Percentiles rank a stretch among this genome's conserved stretches.
phyloP scores from a whole-genome alignment of 345 rosid species.

The Camelina hispida region DNA sequence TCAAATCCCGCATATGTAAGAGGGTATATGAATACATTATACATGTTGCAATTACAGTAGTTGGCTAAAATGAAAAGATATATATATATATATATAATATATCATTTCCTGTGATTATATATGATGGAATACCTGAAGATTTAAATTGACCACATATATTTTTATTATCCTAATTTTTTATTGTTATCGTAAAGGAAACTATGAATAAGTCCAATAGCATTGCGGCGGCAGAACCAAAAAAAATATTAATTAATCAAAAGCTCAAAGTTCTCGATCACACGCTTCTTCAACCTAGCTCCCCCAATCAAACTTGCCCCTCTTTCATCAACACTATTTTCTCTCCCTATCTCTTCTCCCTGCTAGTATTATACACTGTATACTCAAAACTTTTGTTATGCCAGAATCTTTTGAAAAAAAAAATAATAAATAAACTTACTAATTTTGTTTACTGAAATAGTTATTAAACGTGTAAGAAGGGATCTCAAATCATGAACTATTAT shows the following conservation, averaged over 20 bases:
- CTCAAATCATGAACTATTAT: not conserved
- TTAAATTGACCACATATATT: conserved; percentile 15
- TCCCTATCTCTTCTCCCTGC: not conserved
- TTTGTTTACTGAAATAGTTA: not conserved
- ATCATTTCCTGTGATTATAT: conserved; percentile 1
- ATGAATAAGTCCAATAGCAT: conserved; percentile 29
- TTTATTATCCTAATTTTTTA: not conserved
- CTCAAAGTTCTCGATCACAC: conserved; percentile 43
- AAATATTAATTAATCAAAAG: conserved; percentile 11
- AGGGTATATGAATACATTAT: not conserved
- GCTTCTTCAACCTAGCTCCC: conserved; percentile 42
- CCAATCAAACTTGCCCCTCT: conserved; percentile 39
- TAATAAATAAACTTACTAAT: not conserved
- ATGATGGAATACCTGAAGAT: conserved; percentile 35
- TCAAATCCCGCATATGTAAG: not conserved
- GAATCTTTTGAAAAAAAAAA: too few relatives aligned
- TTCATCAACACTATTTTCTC: conserved; percentile 22
- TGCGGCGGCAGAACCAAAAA: conserved; percentile 34
- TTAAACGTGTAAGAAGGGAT: not conserved
- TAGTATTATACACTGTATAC: not conserved
- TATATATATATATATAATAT: not conserved
- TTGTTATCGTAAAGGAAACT: conserved; percentile 14
- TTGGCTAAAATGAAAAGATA: not conserved
- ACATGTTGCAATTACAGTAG: not conserved
- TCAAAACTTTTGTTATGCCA: not conserved